Base-by-base conservation (phyloP, 2,329 filamentous ascomycete genomes). In the Neocucurbitaria cava region DNA sequence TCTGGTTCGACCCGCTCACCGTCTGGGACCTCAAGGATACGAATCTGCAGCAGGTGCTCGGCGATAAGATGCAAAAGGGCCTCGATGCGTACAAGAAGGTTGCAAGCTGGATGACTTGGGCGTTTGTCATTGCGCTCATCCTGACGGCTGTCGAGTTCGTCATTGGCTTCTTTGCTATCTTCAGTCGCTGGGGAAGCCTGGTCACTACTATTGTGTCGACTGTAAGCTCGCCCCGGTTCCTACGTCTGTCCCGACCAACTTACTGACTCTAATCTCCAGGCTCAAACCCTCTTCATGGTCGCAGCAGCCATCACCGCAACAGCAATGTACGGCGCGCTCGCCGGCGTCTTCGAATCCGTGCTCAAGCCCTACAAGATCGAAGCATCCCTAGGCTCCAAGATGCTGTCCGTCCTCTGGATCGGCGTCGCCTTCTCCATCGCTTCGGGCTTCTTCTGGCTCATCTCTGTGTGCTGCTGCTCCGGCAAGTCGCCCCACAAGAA, bases 401-500 rank as follows among this genome's bases (percentile, higher is more conserved):
- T 90, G 79, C 86, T 95, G 49, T 83, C 83, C 31, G 79, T 87
- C 18, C 85, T 89, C 66, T 97, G 93, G 91, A 81, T 98, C 56
- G 88, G 88, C 39, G 88, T 89, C 35, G 90, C 85, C 24, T 92
- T 96, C 72, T 88, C 89, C 58, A 73, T 95, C 30, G 90, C 77
- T 38, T 89, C 89, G 7, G 24, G 85, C 61, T 78, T 96, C 72
- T 97, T 98, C 88, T 98, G 95, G 94, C 80, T 93, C 71, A 86
- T 96, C 76, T 91, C 88, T 76, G 85, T 90, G 69, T 98, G 94
- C 88, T 98, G 93, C 86, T 96, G 93, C 83, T 87, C 85, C 65
- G 91, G 91, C 42, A 81, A 83, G 65, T 82, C 78, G 49, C 78
- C 79, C 24, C 62, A 70, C 49, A 76, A 76, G 57, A 77, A 78